Conservation (phyloP, 768 basidiomycete species). For the Russula abietina region DNA sequence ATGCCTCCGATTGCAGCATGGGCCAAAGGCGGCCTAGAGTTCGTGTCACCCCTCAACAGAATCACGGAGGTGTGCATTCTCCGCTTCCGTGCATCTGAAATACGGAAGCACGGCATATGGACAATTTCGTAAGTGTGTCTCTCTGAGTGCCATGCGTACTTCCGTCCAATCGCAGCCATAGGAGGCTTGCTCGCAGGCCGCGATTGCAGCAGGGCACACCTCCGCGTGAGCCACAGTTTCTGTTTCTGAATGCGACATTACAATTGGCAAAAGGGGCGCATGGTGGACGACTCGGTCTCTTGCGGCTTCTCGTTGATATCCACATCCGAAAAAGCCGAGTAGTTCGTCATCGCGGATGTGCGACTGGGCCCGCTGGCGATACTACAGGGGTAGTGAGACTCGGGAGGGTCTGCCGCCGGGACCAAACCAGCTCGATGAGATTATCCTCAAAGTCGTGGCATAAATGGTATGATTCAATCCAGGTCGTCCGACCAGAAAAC, state of each 20-base stretch:
- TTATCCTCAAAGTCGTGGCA: no score
- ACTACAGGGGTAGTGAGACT: no score
- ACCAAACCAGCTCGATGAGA: no score
- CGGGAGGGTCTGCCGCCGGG: no score
- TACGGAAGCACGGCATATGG: slow-evolving; percentile 52
- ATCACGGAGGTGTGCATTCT: slow-evolving; percentile 59
- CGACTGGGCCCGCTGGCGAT: no score
- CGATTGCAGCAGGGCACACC: slow-evolving; percentile 36
- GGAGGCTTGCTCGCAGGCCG: slow-evolving; percentile 42
- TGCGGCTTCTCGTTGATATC: no score
- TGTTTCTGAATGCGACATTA: slow-evolving; percentile 32
- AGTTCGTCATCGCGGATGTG: no score
- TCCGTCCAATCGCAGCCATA: slow-evolving; percentile 55
- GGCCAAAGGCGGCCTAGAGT: slow-evolving; percentile 53
- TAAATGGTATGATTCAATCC: no score
- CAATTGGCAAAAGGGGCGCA: no score
- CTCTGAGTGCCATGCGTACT: slow-evolving; percentile 32
- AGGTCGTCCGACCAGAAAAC: no score
- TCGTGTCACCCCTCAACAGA: slow-evolving; percentile 58
- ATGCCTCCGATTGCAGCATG: slow-evolving; percentile 40
- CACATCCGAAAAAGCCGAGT: no score
- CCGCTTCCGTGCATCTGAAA: slow-evolving; percentile 39
- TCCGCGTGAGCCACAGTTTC: slow-evolving; percentile 34
- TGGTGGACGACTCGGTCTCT: no score
- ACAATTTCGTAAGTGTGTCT: slow-evolving; percentile 41